These are phyloP conservation scores for Dothideomycetes sp. DNA, from an alignment of 2,329 filamentous ascomycete species.

Conservation along the genomic window DNA sequence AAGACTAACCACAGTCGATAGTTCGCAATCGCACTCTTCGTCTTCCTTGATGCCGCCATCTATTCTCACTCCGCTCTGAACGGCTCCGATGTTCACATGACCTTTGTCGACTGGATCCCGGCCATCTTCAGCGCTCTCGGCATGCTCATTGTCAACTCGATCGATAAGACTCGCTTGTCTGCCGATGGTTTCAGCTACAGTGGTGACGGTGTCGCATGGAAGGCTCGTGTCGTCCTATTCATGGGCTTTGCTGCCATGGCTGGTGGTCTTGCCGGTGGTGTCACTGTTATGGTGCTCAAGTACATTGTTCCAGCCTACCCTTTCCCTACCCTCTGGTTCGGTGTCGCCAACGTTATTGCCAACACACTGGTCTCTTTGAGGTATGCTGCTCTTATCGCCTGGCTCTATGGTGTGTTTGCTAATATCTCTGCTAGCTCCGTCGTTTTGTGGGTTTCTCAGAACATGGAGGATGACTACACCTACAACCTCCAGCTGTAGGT, in stretches of 20 bases:
- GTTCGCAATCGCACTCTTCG: conserved; percentile 63
- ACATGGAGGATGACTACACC: conserved; percentile 64
- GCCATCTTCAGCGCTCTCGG: conserved; percentile 60
- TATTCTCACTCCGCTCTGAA: conserved; percentile 55
- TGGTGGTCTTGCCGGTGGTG: conserved; percentile 56
- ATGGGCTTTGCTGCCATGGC: conserved; percentile 61
- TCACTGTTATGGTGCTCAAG: conserved; percentile 59
- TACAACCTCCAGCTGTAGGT: conserved; percentile 58
- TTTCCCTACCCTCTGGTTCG: conserved; percentile 57
- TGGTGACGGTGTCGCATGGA: conserved; percentile 60
- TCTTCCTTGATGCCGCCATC: conserved; percentile 56
- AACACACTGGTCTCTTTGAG: conserved; percentile 60
- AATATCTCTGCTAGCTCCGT: conserved; percentile 41
- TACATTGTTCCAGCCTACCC: conserved; percentile 53
- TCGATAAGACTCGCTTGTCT: conserved; percentile 57
- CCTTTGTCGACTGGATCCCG: conserved; percentile 64
- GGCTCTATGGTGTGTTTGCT: background rate
- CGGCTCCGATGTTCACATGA: conserved; percentile 54
- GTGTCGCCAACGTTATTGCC: conserved; percentile 55
- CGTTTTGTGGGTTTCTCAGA: conserved; percentile 61
- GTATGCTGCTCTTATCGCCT: conserved; percentile 32
- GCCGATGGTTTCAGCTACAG: conserved; percentile 57
- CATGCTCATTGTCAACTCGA: conserved; percentile 64
- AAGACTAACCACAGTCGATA: conserved; percentile 24
- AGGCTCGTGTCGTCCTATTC: conserved; percentile 58